Percentiles rank a stretch among this genome's conserved stretches.
Conservation (phyloP, 1,284 basidiomycete genomes). For the Mixia osmundae region DNA sequence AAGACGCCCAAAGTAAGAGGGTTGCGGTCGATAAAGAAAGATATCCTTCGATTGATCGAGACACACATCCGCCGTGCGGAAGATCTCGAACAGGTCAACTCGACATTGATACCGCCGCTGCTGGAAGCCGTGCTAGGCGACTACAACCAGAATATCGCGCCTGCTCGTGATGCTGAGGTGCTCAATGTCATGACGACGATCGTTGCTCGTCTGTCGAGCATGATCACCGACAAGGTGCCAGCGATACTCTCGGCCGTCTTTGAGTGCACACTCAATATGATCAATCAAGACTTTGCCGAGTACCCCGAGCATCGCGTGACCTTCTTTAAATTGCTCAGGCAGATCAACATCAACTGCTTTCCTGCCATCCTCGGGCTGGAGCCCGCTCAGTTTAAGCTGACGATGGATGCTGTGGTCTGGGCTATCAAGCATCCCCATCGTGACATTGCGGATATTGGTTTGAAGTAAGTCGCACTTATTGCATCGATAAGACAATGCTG, state of each 20-base stretch:
- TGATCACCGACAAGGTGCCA: conserved; percentile 84
- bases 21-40: conserved; percentile 93
- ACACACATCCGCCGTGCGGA: conserved; percentile 73
- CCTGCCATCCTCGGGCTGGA: conserved; percentile 75
- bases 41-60: conserved; percentile 76
- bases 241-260: conserved; percentile 93
- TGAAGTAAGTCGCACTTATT: conserved; percentile 38
- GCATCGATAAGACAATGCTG: neutral
- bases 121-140: conserved; percentile 93
- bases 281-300: conserved; percentile 94
- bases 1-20: conserved; percentile 93
- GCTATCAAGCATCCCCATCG: conserved; percentile 99
- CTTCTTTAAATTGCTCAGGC: conserved; percentile 86
- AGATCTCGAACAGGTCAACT: conserved; percentile 77
- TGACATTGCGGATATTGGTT: conserved; percentile 86
- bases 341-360: conserved; percentile 90
- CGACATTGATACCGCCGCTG: conserved; percentile 78
- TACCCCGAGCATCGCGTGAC: conserved; percentile 93
- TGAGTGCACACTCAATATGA: conserved; percentile 93
- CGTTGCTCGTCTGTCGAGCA: conserved; percentile 33
- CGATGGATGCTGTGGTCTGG: conserved; percentile 98
- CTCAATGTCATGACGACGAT: conserved; percentile 98
- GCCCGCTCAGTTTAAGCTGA: conserved; percentile 83
- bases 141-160: conserved; percentile 81
- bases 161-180: conserved; percentile 88